Evolutionary conservation across 202 grass and related monocot species (phyloP).

Genomic region (Elaeis oleifera): DNA sequence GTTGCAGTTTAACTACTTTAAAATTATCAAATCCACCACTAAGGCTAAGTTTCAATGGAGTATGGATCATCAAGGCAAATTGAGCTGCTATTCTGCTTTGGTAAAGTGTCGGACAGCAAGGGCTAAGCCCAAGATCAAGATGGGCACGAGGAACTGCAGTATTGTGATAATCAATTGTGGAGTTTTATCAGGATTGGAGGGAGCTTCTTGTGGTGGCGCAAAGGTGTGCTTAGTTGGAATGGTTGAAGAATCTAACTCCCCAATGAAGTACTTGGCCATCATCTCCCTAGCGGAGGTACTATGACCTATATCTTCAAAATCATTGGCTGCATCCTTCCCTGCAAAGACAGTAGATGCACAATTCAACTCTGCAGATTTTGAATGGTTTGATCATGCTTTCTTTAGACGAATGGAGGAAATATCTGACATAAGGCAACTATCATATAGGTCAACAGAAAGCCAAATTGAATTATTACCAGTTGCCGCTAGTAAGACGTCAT

Average conservation of each 20-base stretch:
- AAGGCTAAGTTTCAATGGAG: too few relatives aligned
- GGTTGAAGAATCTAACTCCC: conserved; percentile 42
- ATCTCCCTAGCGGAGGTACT: conserved; percentile 36
- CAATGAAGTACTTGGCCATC: conserved; percentile 58
- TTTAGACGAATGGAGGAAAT: too few relatives aligned
- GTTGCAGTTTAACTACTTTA: too few relatives aligned
- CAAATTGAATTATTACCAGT: conserved; percentile 18
- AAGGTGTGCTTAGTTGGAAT: conserved; percentile 20
- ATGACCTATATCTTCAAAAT: conserved; percentile 65
- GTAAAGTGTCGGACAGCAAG: conserved; percentile 39
- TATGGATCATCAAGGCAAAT: too few relatives aligned
- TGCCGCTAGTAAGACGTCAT: conserved; percentile 63
- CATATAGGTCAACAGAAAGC: neutral
- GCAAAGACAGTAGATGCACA: neutral
- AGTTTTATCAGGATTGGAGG: neutral
- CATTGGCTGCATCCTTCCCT: conserved; percentile 69
- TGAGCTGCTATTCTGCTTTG: conserved; percentile 26
- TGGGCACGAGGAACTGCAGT: conserved; percentile 37
- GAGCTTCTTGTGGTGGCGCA: neutral
- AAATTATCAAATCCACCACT: too few relatives aligned
- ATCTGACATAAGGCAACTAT: too few relatives aligned
- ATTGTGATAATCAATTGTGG: conserved; percentile 20
- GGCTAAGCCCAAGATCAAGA: conserved; percentile 39
- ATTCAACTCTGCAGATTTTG: neutral
- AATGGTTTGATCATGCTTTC: too few relatives aligned